Evolutionary conservation across 495 filamentous ascomycete species (phyloP).

Genomic region (Penicillium parvum): DNA sequence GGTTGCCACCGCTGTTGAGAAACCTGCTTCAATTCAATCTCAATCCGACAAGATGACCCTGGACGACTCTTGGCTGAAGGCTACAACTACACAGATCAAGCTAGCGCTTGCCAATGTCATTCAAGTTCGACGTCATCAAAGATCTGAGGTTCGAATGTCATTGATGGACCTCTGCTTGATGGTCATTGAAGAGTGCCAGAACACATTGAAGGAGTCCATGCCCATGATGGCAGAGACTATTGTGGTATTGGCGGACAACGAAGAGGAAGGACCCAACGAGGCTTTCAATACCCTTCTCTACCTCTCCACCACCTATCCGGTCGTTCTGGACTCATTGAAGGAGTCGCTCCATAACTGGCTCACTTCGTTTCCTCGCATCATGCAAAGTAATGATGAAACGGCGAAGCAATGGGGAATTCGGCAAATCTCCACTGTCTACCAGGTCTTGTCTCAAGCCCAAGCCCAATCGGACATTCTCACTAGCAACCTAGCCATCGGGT

Average conservation of each 20-base stretch:
- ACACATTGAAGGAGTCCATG: slow-evolving; percentile 65
- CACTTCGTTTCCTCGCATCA: slow-evolving; percentile 69
- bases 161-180: slow-evolving; percentile 65
- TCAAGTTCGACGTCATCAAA: slow-evolving; percentile 70
- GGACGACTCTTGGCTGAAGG: slow-evolving; percentile 69
- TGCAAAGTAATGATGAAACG: slow-evolving; percentile 79
- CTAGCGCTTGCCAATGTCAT: slow-evolving; percentile 76
- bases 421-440: slow-evolving; percentile 67
- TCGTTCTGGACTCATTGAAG: slow-evolving; percentile 64
- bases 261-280: slow-evolving; percentile 33
- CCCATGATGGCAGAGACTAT: slow-evolving; percentile 75
- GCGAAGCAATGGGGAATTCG: slow-evolving; percentile 66
- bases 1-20: slow-evolving; percentile 13
- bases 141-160: slow-evolving; percentile 63
- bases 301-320: slow-evolving; percentile 57
- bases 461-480: slow-evolving; percentile 69
- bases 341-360: slow-evolving; percentile 76
- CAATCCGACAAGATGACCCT: slow-evolving; percentile 34
- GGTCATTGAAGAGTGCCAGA: slow-evolving; percentile 70
- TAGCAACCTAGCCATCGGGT: slow-evolving; percentile 54
- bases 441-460: slow-evolving; percentile 60
- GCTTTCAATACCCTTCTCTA: slow-evolving; percentile 48
- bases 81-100: slow-evolving; percentile 78
- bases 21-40: slow-evolving; percentile 20
- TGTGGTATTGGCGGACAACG: slow-evolving; percentile 62